These are phyloP conservation scores for Zygosaccharomyces rouxii DNA, from an alignment of 805 yeast genomes.

Conservation along the genomic window DNA sequence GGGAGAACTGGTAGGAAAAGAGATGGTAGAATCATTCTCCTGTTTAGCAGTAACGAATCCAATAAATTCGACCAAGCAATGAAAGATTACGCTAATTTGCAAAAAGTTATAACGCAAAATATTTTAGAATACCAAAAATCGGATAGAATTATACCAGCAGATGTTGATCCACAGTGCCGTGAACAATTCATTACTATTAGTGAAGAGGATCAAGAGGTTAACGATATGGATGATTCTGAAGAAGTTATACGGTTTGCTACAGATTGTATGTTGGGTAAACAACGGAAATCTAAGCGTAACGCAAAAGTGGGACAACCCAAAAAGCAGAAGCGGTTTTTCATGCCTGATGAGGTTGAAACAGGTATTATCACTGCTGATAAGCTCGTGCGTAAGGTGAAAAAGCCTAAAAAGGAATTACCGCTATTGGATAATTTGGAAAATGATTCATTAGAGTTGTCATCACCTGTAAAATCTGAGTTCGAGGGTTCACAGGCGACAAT, in stretches of 20 bases:
- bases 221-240: conserved; percentile 55
- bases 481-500: conserved; percentile 1
- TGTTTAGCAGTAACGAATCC: conserved; percentile 75
- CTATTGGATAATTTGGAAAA: conserved; percentile 15
- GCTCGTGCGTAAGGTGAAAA: conserved; percentile 37
- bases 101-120: conserved; percentile 56
- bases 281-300: conserved; percentile 17
- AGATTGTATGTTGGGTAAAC: conserved; percentile 50
- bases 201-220: conserved; percentile 56
- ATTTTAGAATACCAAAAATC: conserved; percentile 43
- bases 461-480: conserved; percentile 10
- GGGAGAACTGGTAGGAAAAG: conserved; percentile 97
- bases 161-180: conserved; percentile 51
- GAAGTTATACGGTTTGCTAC: conserved; percentile 67
- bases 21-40: conserved; percentile 73
- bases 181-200: conserved; percentile 61
- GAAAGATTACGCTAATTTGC: conserved; percentile 77
- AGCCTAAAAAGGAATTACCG: conserved; percentile 8
- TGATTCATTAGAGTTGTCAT: conserved; percentile 14
- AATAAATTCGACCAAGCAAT: conserved; percentile 76
- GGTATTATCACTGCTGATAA: conserved; percentile 56
- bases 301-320: conserved; percentile 19
- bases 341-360: conserved; percentile 68
- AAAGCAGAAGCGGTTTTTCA: conserved; percentile 44
- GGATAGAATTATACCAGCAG: conserved; percentile 65